A percentile compares a stretch with the other conserved stretches of the same genome.
phyloP scores from a whole-genome alignment of 768 basidiomycete species.

The Boletellus emodensis region DNA sequence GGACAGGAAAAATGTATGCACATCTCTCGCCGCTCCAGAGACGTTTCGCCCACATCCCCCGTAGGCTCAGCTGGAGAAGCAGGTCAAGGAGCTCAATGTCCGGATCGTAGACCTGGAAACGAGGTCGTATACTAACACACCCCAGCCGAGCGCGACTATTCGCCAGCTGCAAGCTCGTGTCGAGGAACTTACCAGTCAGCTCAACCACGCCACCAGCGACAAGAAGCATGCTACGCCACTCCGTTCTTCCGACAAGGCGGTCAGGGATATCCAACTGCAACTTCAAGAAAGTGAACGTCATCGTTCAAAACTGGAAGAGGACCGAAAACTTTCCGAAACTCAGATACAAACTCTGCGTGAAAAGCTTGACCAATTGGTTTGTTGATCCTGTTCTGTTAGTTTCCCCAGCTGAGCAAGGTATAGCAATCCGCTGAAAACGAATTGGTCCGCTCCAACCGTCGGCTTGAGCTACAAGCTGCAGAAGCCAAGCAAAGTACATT shows the following conservation, averaged over 20 bases:
- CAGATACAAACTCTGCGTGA: conserved; percentile 56
- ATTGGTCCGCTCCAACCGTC: conserved; percentile 67
- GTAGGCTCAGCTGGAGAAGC: conserved; percentile 80
- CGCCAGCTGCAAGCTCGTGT: conserved; percentile 65
- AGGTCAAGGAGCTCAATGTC: conserved; percentile 79
- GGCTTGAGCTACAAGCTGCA: conserved; percentile 71
- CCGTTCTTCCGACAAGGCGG: conserved; percentile 43
- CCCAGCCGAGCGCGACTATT: conserved; percentile 51
- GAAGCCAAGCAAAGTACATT: conserved; percentile 71
- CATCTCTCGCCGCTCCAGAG: not conserved
- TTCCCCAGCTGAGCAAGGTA: conserved; percentile 6
- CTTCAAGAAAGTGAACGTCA: conserved; percentile 61
- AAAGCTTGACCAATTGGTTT: conserved; percentile 58
- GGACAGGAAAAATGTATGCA: conserved; percentile 68
- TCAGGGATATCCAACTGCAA: conserved; percentile 52
- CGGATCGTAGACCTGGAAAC: conserved; percentile 82
- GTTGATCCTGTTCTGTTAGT: conserved; percentile 20
- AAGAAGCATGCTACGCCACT: conserved; percentile 32
- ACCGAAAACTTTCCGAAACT: conserved; percentile 53
- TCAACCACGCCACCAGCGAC: conserved; percentile 42
- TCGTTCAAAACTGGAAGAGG: conserved; percentile 60
- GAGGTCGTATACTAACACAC: conserved; percentile 63
- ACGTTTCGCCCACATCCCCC: not conserved
- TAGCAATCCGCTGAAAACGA: conserved; percentile 69
- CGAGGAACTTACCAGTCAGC: conserved; percentile 58